phyloP scores from a whole-genome alignment of 169 alveolate genomes.

The Besnoitia besnoiti region DNA sequence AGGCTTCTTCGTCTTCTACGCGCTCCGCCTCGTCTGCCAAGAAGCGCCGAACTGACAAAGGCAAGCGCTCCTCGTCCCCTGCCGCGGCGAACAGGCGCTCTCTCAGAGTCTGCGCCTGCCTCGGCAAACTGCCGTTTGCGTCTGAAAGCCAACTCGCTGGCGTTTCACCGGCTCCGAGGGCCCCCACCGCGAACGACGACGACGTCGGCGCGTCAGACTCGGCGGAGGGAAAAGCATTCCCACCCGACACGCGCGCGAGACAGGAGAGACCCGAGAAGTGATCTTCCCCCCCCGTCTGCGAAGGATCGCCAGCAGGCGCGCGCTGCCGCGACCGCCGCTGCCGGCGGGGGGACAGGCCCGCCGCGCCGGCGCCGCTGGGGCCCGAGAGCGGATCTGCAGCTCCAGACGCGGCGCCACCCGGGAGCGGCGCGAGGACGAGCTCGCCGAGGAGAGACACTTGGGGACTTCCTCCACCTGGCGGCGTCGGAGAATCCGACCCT shows the following conservation, averaged over 20 bases:
- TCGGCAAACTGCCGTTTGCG: neutral
- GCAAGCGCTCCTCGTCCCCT: neutral
- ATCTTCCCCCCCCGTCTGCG: neutral
- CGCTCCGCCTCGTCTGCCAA: slow-evolving; percentile 6
- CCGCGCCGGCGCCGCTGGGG: neutral
- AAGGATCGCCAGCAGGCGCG: neutral
- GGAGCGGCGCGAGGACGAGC: neutral
- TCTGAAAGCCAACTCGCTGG: neutral
- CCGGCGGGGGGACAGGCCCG: neutral
- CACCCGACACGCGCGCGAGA: neutral
- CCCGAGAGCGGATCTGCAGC: neutral
- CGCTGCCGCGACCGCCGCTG: neutral
- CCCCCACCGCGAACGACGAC: neutral
- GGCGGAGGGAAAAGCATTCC: neutral
- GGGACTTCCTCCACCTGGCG: neutral
- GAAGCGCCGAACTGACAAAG: neutral
- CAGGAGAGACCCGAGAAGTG: neutral
- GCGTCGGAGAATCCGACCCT: no score
- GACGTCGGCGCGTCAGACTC: neutral
- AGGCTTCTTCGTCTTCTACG: no score
- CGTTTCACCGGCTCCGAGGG: neutral
- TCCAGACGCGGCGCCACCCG: neutral
- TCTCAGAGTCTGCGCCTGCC: neutral
- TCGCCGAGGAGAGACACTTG: neutral
- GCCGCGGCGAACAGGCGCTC: neutral